Conservation (phyloP, 2,329 filamentous ascomycete genomes). For the Alternaria panax region DNA sequence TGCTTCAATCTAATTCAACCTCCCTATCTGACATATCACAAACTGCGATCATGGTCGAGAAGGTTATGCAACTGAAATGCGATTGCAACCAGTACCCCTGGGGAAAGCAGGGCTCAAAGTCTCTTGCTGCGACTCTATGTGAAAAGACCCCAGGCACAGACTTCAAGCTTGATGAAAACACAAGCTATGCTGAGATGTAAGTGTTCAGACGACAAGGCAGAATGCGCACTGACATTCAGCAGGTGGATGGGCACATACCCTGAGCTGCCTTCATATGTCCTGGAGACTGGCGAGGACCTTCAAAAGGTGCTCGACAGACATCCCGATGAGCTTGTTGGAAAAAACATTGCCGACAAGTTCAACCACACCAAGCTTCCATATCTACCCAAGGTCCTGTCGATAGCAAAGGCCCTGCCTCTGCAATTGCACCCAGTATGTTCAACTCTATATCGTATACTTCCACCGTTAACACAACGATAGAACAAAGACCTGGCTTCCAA, state of each 20-base stretch:
- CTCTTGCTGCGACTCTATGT: constrained; percentile 70
- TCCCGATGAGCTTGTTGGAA: constrained; percentile 69
- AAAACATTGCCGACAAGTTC: constrained; percentile 66
- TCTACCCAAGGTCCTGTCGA: constrained; percentile 78
- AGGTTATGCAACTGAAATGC: constrained; percentile 63
- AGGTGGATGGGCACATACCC: constrained; percentile 80
- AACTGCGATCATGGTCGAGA: constrained; percentile 54
- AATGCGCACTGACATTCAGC: constrained; percentile 14
- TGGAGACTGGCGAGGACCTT: constrained; percentile 69
- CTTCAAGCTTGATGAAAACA: constrained; percentile 70
- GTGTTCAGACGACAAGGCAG: background rate
- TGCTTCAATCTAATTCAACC: background rate
- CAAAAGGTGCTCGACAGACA: constrained; percentile 69
- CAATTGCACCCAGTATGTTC: constrained; percentile 69
- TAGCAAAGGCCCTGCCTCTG: constrained; percentile 75
- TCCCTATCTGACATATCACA: background rate
- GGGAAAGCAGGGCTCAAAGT: constrained; percentile 72
- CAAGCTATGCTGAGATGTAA: constrained; percentile 68
- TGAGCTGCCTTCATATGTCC: constrained; percentile 69
- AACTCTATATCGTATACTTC: background rate
- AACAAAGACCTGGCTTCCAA: constrained; percentile 71
- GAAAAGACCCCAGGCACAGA: constrained; percentile 68
- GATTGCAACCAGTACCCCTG: constrained; percentile 70
- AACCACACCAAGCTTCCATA: constrained; percentile 71
- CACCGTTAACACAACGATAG: constrained; percentile 19